A percentile compares a stretch with the other conserved stretches of the same genome.
Evolutionary conservation across 2,329 filamentous ascomycete genomes (phyloP).

Genomic region (Fusarium sp.): DNA sequence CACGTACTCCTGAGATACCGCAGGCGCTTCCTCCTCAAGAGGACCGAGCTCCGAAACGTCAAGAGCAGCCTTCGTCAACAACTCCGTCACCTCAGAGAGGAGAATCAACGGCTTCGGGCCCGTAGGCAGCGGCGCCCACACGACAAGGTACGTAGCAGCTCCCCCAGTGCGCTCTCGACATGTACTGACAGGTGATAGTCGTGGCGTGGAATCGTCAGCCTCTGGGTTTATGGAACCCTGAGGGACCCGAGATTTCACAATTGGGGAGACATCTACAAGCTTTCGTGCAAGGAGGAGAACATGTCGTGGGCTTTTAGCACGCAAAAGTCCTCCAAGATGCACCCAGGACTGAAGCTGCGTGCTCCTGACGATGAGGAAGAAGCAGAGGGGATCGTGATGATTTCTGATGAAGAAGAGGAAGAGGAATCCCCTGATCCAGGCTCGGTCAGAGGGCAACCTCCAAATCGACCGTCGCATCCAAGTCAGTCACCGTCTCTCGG

Average conservation of each 20-base stretch:
- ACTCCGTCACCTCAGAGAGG: not conserved
- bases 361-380: constrained; percentile 11
- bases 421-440: not conserved
- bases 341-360: constrained; percentile 28
- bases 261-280: constrained; percentile 25
- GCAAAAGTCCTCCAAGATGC: not conserved
- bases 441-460: not conserved
- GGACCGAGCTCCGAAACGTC: not conserved
- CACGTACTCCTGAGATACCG: fast-evolving
- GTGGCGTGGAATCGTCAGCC: constrained; percentile 1
- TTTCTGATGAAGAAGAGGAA: not conserved
- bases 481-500: not conserved
- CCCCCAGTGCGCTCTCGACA: not conserved
- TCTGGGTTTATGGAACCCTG: not conserved
- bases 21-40: not conserved
- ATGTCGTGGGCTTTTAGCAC: constrained; percentile 17
- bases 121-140: not conserved
- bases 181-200: constrained; percentile 9
- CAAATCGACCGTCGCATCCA: not conserved
- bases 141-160: not conserved
- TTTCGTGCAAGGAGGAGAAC: constrained; percentile 38
- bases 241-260: fast-evolving
- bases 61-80: not conserved
- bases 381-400: not conserved
- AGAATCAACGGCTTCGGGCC: not conserved